Conservation (phyloP, 192 early-diverging fungal species). For the Geosiphon pyriformis region DNA sequence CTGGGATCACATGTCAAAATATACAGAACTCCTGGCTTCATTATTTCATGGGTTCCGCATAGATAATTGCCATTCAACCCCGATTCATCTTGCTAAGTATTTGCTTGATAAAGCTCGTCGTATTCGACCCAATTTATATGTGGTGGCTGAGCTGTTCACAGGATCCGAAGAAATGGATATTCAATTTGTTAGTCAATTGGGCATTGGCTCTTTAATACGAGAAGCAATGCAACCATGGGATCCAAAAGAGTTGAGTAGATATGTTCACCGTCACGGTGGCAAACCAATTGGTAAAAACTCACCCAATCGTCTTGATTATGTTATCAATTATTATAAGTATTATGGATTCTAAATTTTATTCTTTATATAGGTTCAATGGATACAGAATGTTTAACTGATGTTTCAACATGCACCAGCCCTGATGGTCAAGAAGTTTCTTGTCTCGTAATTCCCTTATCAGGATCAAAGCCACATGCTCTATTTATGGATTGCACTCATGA, state of each 20-base stretch:
- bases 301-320: background rate
- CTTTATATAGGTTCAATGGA: slow-evolving; percentile 67
- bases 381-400: slow-evolving; percentile 50
- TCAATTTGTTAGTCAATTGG: slow-evolving; percentile 84
- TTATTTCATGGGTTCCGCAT: slow-evolving; percentile 96
- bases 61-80: slow-evolving; percentile 99
- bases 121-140: slow-evolving; percentile 87
- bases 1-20: slow-evolving; percentile 88
- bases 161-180: slow-evolving; percentile 93
- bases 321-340: slow-evolving; percentile 11
- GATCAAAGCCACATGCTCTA: slow-evolving; percentile 83
- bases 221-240: slow-evolving; percentile 99
- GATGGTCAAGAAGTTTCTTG: slow-evolving; percentile 41
- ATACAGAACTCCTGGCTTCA: slow-evolving; percentile 82
- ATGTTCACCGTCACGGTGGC: slow-evolving; percentile 90
- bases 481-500: slow-evolving; percentile 99
- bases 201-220: slow-evolving; percentile 94
- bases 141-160: slow-evolving; percentile 98
- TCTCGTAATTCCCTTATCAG: slow-evolving; percentile 66
- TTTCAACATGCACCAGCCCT: slow-evolving; percentile 31
- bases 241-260: slow-evolving; percentile 78
- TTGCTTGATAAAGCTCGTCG: slow-evolving; percentile 82
- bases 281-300: slow-evolving; percentile 67
- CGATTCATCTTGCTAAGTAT: slow-evolving; percentile 89
- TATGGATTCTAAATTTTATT: slow-evolving; percentile 1